Base-by-base conservation (phyloP, 176 grass and related monocot genomes). In the Melocanna baccifera region DNA sequence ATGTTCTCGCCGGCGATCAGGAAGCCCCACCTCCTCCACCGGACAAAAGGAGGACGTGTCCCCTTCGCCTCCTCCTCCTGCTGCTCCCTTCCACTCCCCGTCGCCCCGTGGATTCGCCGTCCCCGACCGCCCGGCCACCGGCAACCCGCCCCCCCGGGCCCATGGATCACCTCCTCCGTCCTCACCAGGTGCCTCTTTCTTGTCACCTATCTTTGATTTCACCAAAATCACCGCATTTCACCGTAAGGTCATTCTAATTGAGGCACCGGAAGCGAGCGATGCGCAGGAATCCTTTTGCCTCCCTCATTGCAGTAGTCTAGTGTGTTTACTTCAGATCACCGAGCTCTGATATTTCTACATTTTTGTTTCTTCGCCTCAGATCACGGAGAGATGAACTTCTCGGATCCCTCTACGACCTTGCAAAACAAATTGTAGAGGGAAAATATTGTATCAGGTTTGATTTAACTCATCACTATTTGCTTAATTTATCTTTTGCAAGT, bases 1-100 rank as follows among this genome's bases (percentile, higher is more conserved):
- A 98, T 98, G 96, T 95, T 95, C 87, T 93, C 93, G 19, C 91
- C 91, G 63, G 93, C 93, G 74, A 88, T 92, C 62, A 87, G 78
- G 87, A 95, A 88, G 46, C 69, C 79, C 9, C 91, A 83, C 72
- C 87, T 72, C 52, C 75, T 46, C 68, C 83, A 86, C 45, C 88
- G 71, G 34, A 89, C 36, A 72, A 59, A 86, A 78, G 74, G 69
- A 80, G 50, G 90, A 88, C 52, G 76, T 40, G 19, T 67, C 90
- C 50, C 70, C 67, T 75, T 74, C 83, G 46, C 71, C 76, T 58
- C 52, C 84, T 45, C 51, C 83, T 46, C 19, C 82, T 58, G 74
- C 83, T 40, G 10, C 87, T 26, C n/a, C 89, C 82, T 43, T 25
- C 42, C 75, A 89, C 56, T 69, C 79, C 39, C 78, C 80, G 0